These are phyloP conservation scores for Hylodesmum podocarpum DNA, from an alignment of 306 rosid species.

Conservation along the genomic window DNA sequence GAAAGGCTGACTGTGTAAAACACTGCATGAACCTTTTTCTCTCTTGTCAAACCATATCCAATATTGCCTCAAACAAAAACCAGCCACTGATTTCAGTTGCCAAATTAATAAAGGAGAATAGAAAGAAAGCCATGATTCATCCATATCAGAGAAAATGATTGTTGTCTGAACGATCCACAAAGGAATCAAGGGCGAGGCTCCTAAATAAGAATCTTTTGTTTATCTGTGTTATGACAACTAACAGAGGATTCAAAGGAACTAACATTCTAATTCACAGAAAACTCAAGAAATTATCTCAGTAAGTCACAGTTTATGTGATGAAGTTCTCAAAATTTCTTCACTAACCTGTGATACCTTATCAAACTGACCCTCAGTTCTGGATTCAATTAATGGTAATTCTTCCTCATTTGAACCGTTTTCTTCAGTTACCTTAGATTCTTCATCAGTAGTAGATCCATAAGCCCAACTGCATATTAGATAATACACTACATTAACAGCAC, in stretches of 20 bases:
- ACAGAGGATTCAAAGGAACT: not conserved
- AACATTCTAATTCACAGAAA: not conserved
- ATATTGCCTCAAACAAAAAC: not conserved
- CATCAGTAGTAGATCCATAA: constrained; percentile 54
- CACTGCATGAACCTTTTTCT: too few species aligned
- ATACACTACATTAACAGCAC: constrained; percentile 44
- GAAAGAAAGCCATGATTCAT: not conserved
- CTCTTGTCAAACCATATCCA: not conserved
- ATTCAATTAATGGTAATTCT: constrained; percentile 11
- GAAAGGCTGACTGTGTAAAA: too few species aligned
- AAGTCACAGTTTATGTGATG: not conserved
- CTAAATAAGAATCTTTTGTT: not conserved
- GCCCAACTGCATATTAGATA: constrained; percentile 55
- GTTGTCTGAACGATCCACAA: not conserved
- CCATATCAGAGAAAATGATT: not conserved
- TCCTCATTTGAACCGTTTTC: constrained; percentile 25
- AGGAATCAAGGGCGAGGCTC: not conserved
- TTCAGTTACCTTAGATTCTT: constrained; percentile 8
- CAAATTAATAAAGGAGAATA: not conserved
- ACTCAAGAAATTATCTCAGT: not conserved
- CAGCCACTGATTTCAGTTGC: not conserved
- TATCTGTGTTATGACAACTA: not conserved
- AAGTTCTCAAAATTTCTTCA: constrained; percentile 14
- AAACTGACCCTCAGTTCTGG: not conserved
- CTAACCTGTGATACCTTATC: not conserved